These are phyloP conservation scores for Saksenaea oblongispora DNA, from an alignment of 371 early-diverging fungal genomes.

Conservation along the genomic window DNA sequence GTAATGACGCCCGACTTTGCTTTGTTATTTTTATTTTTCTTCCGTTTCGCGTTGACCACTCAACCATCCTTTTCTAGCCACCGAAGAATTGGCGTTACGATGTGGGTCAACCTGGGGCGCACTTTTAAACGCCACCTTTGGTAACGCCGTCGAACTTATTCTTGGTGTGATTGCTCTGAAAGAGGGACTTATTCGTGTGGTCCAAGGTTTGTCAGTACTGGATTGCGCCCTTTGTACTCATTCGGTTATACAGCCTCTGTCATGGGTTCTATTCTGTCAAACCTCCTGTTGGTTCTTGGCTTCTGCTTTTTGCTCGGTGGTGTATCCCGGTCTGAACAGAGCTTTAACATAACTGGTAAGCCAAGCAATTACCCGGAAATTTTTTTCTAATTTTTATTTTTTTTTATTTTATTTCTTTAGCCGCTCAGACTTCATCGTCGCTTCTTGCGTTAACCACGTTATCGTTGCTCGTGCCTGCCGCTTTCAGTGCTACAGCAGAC, in stretches of 20 bases:
- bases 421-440: slow-evolving; percentile 78
- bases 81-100: slow-evolving; percentile 45
- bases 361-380: slow-evolving; percentile 13
- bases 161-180: slow-evolving; percentile 81
- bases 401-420: slow-evolving; percentile 19
- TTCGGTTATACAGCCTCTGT: slow-evolving; percentile 60
- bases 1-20: slow-evolving; percentile 27
- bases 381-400: slow-evolving; percentile 22
- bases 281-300: slow-evolving; percentile 78
- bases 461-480: slow-evolving; percentile 80
- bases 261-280: slow-evolving; percentile 83
- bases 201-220: slow-evolving; percentile 56
- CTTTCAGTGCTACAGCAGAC: slow-evolving; percentile 55
- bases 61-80: slow-evolving; percentile 34
- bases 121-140: slow-evolving; percentile 46
- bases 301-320: slow-evolving; percentile 84
- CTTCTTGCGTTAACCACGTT: slow-evolving; percentile 76
- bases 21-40: neutral
- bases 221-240: neutral
- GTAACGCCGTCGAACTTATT: slow-evolving; percentile 87
- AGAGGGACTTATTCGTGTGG: slow-evolving; percentile 76
- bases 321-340: slow-evolving; percentile 62
- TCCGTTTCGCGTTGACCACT: no score
- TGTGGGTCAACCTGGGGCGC: slow-evolving; percentile 41
- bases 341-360: slow-evolving; percentile 72